A percentile compares a stretch with the other conserved stretches of the same genome.
Conservation (phyloP, 208 protist genomes). For the Phytomonas serpens region DNA sequence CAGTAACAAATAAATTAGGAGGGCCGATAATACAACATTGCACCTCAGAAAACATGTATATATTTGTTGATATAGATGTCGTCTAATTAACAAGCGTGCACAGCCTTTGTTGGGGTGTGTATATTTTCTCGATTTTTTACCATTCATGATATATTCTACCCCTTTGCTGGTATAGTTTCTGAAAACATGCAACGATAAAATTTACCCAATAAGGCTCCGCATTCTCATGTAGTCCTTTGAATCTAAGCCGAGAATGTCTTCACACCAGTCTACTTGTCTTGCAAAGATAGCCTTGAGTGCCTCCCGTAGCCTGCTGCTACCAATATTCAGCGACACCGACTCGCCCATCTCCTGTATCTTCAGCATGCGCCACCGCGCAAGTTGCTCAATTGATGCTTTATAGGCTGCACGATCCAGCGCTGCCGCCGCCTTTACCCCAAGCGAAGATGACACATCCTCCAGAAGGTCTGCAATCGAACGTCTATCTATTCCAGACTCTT, state of each 20-base stretch:
- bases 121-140: not conserved
- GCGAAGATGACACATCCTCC: constrained; percentile 62
- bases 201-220: constrained; percentile 28
- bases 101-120: not conserved
- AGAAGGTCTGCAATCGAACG: constrained; percentile 58
- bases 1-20: not conserved
- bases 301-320: constrained; percentile 34
- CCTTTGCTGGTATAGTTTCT: not conserved
- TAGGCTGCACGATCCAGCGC: constrained; percentile 54
- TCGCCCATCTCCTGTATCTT: constrained; percentile 18
- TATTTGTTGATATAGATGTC: not conserved
- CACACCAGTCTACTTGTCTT: constrained; percentile 32
- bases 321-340: constrained; percentile 36
- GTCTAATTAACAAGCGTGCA: not conserved
- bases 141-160: not conserved
- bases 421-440: constrained; percentile 55
- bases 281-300: constrained; percentile 34
- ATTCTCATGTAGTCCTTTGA: constrained; percentile 51
- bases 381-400: constrained; percentile 30
- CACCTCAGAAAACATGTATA: not conserved
- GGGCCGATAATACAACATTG: not conserved
- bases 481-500: constrained; percentile 26
- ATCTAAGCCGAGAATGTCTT: constrained; percentile 42
- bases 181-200: not conserved
- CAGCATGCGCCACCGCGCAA: constrained; percentile 50